Percentiles rank a stretch among this genome's conserved stretches.
Evolutionary conservation across 179 eudicot species (phyloP).

Genomic region (Corrigiola litoralis): DNA sequence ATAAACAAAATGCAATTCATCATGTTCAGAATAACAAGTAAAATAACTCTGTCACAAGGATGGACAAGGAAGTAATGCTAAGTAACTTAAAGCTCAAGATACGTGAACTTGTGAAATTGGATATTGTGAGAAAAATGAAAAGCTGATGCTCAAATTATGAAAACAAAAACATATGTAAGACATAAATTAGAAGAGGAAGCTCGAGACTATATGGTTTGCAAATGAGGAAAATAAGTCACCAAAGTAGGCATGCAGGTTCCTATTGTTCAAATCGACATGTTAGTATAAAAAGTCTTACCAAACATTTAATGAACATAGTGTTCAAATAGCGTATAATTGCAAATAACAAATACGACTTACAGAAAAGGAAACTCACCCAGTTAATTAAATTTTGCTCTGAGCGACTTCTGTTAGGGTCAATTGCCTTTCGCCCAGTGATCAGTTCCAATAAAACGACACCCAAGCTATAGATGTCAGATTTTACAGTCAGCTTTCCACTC

Average conservation of each 20-base stretch:
- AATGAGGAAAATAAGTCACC: not conserved
- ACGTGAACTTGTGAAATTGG: too few species aligned
- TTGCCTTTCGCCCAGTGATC: conserved; percentile 60
- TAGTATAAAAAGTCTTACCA: not conserved
- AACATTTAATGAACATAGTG: not conserved
- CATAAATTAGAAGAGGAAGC: not conserved
- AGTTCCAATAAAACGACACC: conserved; percentile 69
- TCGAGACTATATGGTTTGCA: not conserved
- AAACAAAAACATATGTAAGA: not conserved
- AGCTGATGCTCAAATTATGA: not conserved
- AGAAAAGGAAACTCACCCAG: conserved; percentile 43
- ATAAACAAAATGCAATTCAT: not conserved
- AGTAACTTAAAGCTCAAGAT: too few species aligned
- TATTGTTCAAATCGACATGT: not conserved
- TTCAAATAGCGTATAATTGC: not conserved
- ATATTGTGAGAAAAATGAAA: not conserved
- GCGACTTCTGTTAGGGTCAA: conserved; percentile 36
- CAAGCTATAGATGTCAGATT: conserved; percentile 64
- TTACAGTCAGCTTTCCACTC: conserved; percentile 67
- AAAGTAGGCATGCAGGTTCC: not conserved
- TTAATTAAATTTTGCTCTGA: conserved; percentile 48
- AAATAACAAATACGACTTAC: not conserved
- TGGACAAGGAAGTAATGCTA: not conserved
- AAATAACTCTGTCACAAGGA: not conserved
- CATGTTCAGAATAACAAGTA: not conserved